Evolutionary conservation across 139 green algal species (phyloP), one percentile per base, ranked within the genome.

Genomic region (Chlorella vulgaris): DNA sequence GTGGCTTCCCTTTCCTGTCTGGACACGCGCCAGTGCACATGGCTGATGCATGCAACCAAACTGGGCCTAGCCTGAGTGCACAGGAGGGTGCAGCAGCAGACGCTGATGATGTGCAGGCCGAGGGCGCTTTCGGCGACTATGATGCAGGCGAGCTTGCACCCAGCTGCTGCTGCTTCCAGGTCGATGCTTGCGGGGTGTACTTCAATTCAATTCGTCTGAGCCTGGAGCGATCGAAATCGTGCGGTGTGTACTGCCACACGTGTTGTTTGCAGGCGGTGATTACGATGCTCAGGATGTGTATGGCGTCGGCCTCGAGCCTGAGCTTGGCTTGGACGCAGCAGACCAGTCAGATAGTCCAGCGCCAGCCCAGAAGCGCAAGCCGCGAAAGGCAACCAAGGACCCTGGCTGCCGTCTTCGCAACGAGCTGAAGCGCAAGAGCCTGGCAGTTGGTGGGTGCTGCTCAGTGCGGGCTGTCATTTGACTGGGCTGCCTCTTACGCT

Each of bases 381-480:
- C 31, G 62, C 68, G 60, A 24, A 61, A 65, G 60, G 58, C 5
- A 15, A 71, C 58, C 80, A 74, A n/a, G 28, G 70, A 85, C 58
- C 69, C 78, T 22, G 83, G 83, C 21, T 39, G 43, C 24, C 55
- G 69, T 24, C 69, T 88, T 43, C 69, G 79, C 33, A 88, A 88
- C 22, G 69, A 88, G 71, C 79, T 85, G 35, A 83, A 83, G 53
- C 78, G 78, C 28, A 83, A 83, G 68, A 83, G 78, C 68, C 53
- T 83, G 78, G 77, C 42, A 22, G 69, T 43, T 38, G 51, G 83
- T 77, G 65, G 38, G 76, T 53, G n/a, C 6, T 53, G 50, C 33
- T 19, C 1, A 21, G 18, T 28, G 55, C 55, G 28, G 55, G 55
- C 15, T 55, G 47, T 10, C 15, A 31, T 31, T n/a, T 28, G 7